phyloP scores from a whole-genome alignment of 805 yeast species.

The Spathaspora passalidarum region DNA sequence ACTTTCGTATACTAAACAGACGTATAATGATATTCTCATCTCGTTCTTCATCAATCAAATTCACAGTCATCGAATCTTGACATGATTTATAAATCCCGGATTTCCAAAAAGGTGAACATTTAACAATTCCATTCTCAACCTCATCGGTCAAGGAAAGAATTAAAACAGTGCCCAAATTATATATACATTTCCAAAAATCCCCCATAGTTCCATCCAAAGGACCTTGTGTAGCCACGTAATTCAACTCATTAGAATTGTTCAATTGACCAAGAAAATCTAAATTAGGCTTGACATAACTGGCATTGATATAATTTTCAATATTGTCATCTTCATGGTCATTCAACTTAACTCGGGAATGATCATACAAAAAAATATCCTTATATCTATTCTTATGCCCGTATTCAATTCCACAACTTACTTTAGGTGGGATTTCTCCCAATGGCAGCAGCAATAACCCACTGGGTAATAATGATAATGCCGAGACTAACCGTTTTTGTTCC shows the following conservation, averaged over 20 bases:
- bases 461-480: constrained; percentile 19
- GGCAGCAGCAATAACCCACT: neutral
- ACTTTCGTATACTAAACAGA: constrained; percentile 37
- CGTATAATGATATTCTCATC: constrained; percentile 30
- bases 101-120: constrained; percentile 79
- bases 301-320: constrained; percentile 71
- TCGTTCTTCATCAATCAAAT: constrained; percentile 20
- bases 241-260: constrained; percentile 11
- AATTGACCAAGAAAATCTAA: constrained; percentile 9
- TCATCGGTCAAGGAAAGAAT: constrained; percentile 76
- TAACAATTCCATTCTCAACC: constrained; percentile 71
- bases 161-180: constrained; percentile 60
- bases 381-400: constrained; percentile 80
- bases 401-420: constrained; percentile 74
- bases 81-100: constrained; percentile 48
- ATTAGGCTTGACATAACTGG: constrained; percentile 55
- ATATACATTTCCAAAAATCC: constrained; percentile 82
- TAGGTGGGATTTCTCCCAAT: constrained; percentile 24
- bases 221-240: constrained; percentile 82
- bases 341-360: constrained; percentile 76
- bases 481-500: constrained; percentile 65
- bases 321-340: constrained; percentile 17
- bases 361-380: constrained; percentile 84
- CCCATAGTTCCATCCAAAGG: constrained; percentile 71
- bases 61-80: constrained; percentile 21